These are phyloP conservation scores for Capsella bursapastoris DNA, from an alignment of 345 rosid species.

Conservation along the genomic window DNA sequence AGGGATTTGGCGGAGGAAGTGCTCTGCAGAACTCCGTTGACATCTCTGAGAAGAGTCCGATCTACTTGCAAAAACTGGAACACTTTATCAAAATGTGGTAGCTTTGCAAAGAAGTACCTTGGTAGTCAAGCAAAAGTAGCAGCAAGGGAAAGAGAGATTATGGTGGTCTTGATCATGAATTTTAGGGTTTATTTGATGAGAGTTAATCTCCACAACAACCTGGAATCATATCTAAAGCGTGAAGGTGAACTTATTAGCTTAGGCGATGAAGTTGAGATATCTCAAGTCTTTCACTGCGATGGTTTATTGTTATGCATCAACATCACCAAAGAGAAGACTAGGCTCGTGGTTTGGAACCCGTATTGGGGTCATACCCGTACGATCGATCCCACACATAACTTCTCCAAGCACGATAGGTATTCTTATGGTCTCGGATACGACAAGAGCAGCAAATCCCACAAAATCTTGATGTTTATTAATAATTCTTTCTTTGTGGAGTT, in stretches of 20 bases:
- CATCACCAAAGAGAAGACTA: neutral
- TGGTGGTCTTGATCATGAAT: neutral
- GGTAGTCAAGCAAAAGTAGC: neutral
- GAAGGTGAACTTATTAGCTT: neutral
- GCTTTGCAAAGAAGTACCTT: neutral
- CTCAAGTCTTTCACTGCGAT: neutral
- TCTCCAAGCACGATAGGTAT: neutral
- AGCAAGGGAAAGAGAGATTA: neutral
- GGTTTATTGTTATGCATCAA: neutral
- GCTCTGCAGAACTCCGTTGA: neutral
- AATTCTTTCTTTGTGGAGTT: neutral
- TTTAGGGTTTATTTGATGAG: neutral
- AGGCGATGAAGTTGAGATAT: neutral
- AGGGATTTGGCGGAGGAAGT: neutral
- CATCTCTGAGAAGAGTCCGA: neutral
- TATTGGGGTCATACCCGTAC: neutral
- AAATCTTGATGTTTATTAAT: constrained; percentile 3
- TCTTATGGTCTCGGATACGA: neutral
- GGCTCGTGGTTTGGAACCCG: neutral
- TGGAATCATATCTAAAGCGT: neutral
- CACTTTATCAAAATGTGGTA: neutral
- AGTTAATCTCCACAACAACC: neutral
- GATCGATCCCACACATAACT: neutral
- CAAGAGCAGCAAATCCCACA: neutral
- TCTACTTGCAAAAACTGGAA: neutral